Evolutionary conservation across 345 rosid genomes (phyloP).

Genomic region (Hibiscus mutabilis): DNA sequence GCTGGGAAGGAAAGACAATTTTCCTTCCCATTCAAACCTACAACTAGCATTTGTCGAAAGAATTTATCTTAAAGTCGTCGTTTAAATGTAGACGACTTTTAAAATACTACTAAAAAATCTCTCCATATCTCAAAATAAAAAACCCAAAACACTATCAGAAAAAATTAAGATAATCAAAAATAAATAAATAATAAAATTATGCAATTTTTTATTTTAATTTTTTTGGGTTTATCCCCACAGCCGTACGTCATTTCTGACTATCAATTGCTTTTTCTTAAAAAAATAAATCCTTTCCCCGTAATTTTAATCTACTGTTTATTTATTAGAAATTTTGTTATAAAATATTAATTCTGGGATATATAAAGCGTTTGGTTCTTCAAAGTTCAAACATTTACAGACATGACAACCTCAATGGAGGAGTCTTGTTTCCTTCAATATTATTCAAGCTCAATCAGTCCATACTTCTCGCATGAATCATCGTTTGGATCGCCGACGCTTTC

Average conservation of each 20-base stretch:
- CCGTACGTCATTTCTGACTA: conserved; percentile 31
- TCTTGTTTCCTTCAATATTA: conserved; percentile 20
- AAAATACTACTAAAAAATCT: too few relatives aligned
- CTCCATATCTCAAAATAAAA: too few relatives aligned
- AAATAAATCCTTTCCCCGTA: not conserved
- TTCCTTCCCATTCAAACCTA: too few relatives aligned
- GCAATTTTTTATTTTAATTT: not conserved
- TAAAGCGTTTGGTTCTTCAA: not conserved
- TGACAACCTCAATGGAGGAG: conserved; percentile 18
- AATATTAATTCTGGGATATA: not conserved
- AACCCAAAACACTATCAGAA: too few relatives aligned
- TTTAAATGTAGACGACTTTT: too few relatives aligned
- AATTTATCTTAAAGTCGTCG: too few relatives aligned
- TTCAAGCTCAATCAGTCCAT: conserved; percentile 9
- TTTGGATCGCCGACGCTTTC: conserved; percentile 27
- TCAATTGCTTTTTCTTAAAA: not conserved
- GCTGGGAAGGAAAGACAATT: too few relatives aligned
- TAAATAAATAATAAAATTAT: not conserved
- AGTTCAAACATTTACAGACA: not conserved
- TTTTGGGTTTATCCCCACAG: conserved; percentile 20
- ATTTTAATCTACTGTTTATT: not conserved
- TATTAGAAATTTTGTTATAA: not conserved
- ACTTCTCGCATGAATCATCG: conserved; percentile 28
- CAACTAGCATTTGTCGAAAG: too few relatives aligned
- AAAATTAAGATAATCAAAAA: too few relatives aligned